A percentile compares a stretch with the other conserved stretches of the same genome.
Conservation (phyloP, 169 alveolate genomes). For the Plasmodium sp. region DNA sequence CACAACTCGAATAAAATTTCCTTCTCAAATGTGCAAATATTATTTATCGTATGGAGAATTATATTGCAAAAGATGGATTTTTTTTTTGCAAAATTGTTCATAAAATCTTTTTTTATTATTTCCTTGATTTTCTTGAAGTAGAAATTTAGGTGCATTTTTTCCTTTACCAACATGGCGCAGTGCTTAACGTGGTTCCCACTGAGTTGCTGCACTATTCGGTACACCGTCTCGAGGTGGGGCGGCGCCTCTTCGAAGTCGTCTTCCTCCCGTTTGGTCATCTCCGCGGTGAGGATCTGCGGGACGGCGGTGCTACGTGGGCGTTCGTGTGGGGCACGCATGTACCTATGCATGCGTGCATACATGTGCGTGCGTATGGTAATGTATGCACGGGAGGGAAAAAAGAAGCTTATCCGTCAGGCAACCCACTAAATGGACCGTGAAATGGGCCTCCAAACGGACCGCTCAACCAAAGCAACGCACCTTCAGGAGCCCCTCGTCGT, state of each 20-base stretch:
- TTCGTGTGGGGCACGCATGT: not conserved
- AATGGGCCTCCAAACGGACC: not conserved
- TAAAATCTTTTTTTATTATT: constrained; percentile 13
- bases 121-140: constrained; percentile 49
- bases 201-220: constrained; percentile 17
- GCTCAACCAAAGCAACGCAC: constrained; percentile 2
- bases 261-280: constrained; percentile 15
- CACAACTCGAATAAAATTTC: constrained; percentile 41
- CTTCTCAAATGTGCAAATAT: constrained; percentile 21
- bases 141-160: constrained; percentile 36
- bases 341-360: not conserved
- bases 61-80: constrained; percentile 35
- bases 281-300: constrained; percentile 34
- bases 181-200: constrained; percentile 35
- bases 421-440: not conserved
- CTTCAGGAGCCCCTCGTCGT: constrained; percentile 69
- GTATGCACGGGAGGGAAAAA: not conserved
- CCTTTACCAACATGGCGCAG: constrained; percentile 47
- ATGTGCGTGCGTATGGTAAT: not conserved
- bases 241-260: constrained; percentile 35
- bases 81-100: not conserved
- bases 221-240: not conserved
- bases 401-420: not conserved
- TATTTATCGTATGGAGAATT: constrained; percentile 16
- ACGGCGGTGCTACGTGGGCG: not conserved